Evolutionary conservation across 257 asterid species (phyloP), one percentile per base, ranked within the genome.

Genomic region (Scutellaria baicalensis): DNA sequence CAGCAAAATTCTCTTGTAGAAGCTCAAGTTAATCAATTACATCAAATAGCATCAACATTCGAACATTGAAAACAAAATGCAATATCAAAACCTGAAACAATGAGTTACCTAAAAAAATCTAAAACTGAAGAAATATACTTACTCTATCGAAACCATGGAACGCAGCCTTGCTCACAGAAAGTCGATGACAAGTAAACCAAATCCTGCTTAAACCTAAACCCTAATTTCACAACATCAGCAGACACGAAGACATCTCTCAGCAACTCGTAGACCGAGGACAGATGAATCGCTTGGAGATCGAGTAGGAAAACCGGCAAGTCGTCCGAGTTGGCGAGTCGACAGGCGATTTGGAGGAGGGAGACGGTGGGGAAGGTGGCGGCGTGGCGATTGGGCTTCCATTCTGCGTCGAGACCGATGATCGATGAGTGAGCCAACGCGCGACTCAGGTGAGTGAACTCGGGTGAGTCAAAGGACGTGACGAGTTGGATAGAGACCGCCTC

Each of bases 291-390:
- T 9, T 79, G 79, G 44, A 93, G 93, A 81, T 93, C 99, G 61
- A 93, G 64, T 13, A 93, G 86, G 78, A 91, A 91, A 57, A 91
- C 95, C 18, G 81, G 80, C 16, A 79, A 71, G 44, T 72, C 80
- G 71, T 71, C 79, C 74, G 84, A 43, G 10, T 39, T 31, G 39
- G 45, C 67, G 75, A 85, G 75, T 7, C 70, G 88, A 79, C 99
- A 93, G n/a, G 97, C 96, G 70, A 93, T 84, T 84, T 93, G 99
- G 70, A 93, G 89, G 70, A 93, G 89, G 8, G 96, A 76, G 61
- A 91, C 97, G 69, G 85, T 61, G 74, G 99, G 96, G 72, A 83
- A 91, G 27, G 93, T 78, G 71, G 90, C 64, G 6, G 79, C 62
- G 39, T 58, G 70, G 73, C 85, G 88, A 36, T 84, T 74, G 68